Evolutionary conservation across 177 flowering plant genomes (phyloP).

Genomic region (Tripterygium wilfordii): DNA sequence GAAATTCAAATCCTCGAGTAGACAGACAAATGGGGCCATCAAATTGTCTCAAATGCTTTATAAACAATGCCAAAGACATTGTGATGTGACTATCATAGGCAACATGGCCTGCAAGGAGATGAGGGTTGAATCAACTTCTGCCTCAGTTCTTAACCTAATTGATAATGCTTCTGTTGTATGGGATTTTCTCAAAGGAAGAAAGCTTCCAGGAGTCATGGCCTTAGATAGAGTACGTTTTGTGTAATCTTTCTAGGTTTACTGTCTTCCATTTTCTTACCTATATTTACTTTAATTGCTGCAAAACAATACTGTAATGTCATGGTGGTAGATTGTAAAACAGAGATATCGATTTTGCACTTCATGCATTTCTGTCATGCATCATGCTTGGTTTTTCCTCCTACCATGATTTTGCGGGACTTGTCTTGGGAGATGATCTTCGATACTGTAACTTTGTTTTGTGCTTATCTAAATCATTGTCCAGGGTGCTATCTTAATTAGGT

Average conservation of each 20-base stretch:
- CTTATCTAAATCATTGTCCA: not conserved
- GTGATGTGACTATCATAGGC: slow-evolving; percentile 65
- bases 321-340: too few species aligned
- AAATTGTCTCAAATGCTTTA: slow-evolving; percentile 45
- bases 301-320: too few species aligned
- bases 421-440: too few species aligned
- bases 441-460: not conserved
- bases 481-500: too few species aligned
- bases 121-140: slow-evolving; percentile 18
- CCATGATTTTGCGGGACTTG: too few species aligned
- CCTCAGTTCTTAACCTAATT: slow-evolving; percentile 27
- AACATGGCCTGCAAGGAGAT: slow-evolving; percentile 41
- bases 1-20: slow-evolving; percentile 31
- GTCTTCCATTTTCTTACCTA: too few species aligned
- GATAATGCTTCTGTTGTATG: slow-evolving; percentile 67
- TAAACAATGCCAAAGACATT: slow-evolving; percentile 29
- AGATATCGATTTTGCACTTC: too few species aligned
- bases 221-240: slow-evolving; percentile 67
- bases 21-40: slow-evolving; percentile 28
- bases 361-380: too few species aligned
- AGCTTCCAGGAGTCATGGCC: slow-evolving; percentile 72
- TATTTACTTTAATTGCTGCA: too few species aligned
- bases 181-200: slow-evolving; percentile 73
- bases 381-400: too few species aligned
- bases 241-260: not conserved